Evolutionary conservation across 2,329 filamentous ascomycete species (phyloP), one percentile per base, ranked within the genome.

Genomic region (Colletotrichum australisinense): DNA sequence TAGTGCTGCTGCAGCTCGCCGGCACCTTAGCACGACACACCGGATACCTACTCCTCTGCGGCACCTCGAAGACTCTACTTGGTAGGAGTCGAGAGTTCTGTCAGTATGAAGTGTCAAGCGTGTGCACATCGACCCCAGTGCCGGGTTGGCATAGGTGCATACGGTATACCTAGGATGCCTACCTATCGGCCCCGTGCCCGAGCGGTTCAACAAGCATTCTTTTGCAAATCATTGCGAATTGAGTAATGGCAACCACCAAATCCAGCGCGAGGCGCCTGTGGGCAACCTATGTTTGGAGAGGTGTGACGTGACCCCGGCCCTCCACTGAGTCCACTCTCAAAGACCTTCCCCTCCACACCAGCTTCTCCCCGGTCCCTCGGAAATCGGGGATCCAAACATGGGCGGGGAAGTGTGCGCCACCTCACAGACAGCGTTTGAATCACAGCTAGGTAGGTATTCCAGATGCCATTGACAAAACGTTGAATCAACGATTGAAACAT

Each of bases 1-100:
- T 70, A 70, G 70, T 63, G 70, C 55, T 24, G 38, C 70, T 49
- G 56, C 67, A 73, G 67, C 70, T 70, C 55, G 60, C 67, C 60
- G 69, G 69, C 52, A 46, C 56, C 69, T 67, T 62, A 55, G 53
- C 59, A 30, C 38, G 28, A 58, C 30, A 49, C 42, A 49, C 19
- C 19, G 0, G 38, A 42, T 19, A 19, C 42, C 8, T 49, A 4
- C 11, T 32, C 14, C 16, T 35, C 56, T 35, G 22, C 57, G 59
- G 60, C 63, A 71, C 38, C 65, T 72, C 58, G 58, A 72, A 57
- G 58, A 59, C 42, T 49, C 3, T 3, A 26, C 24, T 26, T 26
- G 24, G 24, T 26, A 42, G 42, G 42, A n/a, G 16, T 49, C 4
- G 42, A 49, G 59, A 64, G 69, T 28, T 12, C 69, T 59, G 24